phyloP scores from a whole-genome alignment of 2,329 filamentous ascomycete genomes.

The Lecanosticta acicola region DNA sequence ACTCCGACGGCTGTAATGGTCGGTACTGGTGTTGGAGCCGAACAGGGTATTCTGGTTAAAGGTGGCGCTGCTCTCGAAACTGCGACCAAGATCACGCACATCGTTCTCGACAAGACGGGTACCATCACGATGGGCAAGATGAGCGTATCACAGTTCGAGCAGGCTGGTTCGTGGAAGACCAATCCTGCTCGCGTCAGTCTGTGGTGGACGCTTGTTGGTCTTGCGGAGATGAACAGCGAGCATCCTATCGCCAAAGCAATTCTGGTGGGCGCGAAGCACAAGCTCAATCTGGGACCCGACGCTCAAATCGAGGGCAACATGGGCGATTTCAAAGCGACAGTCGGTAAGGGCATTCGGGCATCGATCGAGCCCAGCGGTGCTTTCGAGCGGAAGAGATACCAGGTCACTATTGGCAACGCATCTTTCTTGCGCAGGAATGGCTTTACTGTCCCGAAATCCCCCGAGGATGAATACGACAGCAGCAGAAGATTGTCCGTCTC shows the following conservation, averaged over 20 bases:
- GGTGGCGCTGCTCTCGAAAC: conserved; percentile 87
- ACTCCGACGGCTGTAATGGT: conserved; percentile 99
- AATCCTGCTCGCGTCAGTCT: conserved; percentile 64
- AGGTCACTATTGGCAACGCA: conserved; percentile 77
- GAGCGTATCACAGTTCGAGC: conserved; percentile 70
- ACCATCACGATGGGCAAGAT: conserved; percentile 93
- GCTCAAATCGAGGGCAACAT: conserved; percentile 74
- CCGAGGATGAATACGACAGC: conserved; percentile 49
- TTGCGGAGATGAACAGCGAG: conserved; percentile 94
- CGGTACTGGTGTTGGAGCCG: conserved; percentile 90
- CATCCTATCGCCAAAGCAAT: conserved; percentile 94
- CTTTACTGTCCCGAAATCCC: conserved; percentile 54
- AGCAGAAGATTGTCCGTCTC: conserved; percentile 16
- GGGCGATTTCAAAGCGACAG: conserved; percentile 74
- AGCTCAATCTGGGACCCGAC: conserved; percentile 67
- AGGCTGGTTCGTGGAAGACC: conserved; percentile 63
- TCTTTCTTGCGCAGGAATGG: conserved; percentile 67
- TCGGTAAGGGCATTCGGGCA: conserved; percentile 81
- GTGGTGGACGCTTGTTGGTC: conserved; percentile 94
- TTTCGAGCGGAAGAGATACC: conserved; percentile 65
- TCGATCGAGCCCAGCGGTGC: conserved; percentile 69
- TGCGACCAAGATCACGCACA: conserved; percentile 80
- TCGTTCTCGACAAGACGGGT: conserved; percentile 93
- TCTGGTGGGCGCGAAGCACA: conserved; percentile 64
- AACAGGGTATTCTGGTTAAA: conserved; percentile 96